Evolutionary conservation across 805 yeast genomes (phyloP), one percentile per base, ranked within the genome.

Genomic region (Kodamaea neixiangensis): DNA sequence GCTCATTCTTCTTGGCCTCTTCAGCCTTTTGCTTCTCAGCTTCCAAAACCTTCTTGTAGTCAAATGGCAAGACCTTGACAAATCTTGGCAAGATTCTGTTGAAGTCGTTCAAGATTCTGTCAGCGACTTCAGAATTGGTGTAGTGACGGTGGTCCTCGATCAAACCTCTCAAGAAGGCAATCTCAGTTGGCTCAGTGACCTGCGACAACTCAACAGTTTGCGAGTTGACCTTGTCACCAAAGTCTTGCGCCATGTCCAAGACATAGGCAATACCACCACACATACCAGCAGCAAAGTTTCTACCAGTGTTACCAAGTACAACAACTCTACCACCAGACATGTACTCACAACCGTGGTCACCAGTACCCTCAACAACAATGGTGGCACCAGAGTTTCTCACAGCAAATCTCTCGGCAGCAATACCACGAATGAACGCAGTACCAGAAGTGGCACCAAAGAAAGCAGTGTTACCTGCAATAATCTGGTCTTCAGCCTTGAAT

Each of bases 261-360:
- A 96, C 97, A 66, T 93, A 93, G 13, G 97, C 96, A 69, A 94
- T 93, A 83, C 99, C 99, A 73, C 99, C 99, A 61, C 97, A 92
- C 87, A 94, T 94, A 78, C 99, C 99, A 50, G 99, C 97, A 54
- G 89, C 97, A 68, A 88, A 88, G 77, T 91, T 86, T 56, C 97
- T 83, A 52, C 97, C 97, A 62, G 97, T 89, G 53, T 84, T 74
- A 44, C 97, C 97, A 59, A 93, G 80, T 44, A 93, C 91, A 65
- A 93, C 90, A 55, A 94, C 97, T 63, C 98, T 84, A 68, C 99
- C 99, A 69, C 99, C 98, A 60, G 98, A 92, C 99, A 93, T 93
- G 75, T 93, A 93, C 75, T 93, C 99, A 76, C 97, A 93, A 47
- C 99, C 99, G 69, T 93, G 97, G 70, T 93, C 97, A 76, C 99